A percentile compares a stretch with the other conserved stretches of the same genome.
Evolutionary conservation across 768 basidiomycete species (phyloP).

Genomic region (Leucocoprinus birnbaumii): DNA sequence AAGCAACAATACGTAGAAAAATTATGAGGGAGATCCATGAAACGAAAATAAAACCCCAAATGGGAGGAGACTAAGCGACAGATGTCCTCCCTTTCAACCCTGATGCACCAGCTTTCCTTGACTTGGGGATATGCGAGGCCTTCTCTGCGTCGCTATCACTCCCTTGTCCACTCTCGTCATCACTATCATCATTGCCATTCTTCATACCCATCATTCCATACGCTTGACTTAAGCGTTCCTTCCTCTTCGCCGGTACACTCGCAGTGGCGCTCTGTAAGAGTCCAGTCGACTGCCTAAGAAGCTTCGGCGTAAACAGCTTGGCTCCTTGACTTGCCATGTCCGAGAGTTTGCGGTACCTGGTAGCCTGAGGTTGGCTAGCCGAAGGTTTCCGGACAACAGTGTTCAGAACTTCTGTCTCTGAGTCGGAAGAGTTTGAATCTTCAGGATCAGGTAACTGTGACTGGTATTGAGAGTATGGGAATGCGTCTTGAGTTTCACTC

Average conservation of each 20-base stretch:
- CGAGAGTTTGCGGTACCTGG: constrained; percentile 40
- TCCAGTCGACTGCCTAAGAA: constrained; percentile 15
- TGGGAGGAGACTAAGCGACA: neutral
- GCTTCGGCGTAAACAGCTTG: constrained; percentile 24
- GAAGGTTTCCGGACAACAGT: constrained; percentile 22
- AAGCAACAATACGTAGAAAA: neutral
- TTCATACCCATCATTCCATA: constrained; percentile 33
- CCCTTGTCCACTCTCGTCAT: constrained; percentile 46
- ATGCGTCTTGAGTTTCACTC: constrained; percentile 48
- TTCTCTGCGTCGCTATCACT: constrained; percentile 29
- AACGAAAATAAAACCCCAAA: neutral
- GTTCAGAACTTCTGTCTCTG: constrained; percentile 35
- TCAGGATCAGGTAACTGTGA: neutral
- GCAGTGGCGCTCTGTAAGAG: constrained; percentile 23
- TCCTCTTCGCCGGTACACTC: constrained; percentile 20
- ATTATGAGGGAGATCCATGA: neutral
- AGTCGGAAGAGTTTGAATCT: constrained; percentile 27
- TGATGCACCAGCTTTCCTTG: constrained; percentile 51
- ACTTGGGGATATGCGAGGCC: constrained; percentile 60
- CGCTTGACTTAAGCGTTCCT: constrained; percentile 29
- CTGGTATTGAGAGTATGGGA: constrained; percentile 51
- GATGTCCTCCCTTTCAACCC: constrained; percentile 5
- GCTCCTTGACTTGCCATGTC: constrained; percentile 45
- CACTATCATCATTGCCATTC: constrained; percentile 37
- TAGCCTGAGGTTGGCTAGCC: neutral